Percentiles rank a stretch among this genome's conserved stretches.
These are phyloP conservation scores for Lichtheimia hyalospora DNA, from an alignment of 371 early-diverging fungal genomes.

Conservation along the genomic window DNA sequence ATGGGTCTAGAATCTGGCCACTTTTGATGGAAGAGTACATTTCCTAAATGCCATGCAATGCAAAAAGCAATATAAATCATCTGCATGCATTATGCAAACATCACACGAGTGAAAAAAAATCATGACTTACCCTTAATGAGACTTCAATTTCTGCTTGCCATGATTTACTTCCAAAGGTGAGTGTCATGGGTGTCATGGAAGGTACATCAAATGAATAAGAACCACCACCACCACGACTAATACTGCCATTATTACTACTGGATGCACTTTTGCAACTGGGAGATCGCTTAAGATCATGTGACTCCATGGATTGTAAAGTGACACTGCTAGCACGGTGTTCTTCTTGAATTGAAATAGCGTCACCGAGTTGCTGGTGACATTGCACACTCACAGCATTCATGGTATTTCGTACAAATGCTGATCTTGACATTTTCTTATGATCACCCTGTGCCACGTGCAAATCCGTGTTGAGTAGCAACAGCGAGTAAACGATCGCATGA, in stretches of 20 bases:
- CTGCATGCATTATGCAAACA: too few species aligned
- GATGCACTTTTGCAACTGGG: constrained; percentile 14
- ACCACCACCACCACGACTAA: not conserved
- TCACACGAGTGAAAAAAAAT: not conserved
- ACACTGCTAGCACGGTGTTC: constrained; percentile 16
- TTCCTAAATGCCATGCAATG: constrained; percentile 31
- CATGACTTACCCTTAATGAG: constrained; percentile 29
- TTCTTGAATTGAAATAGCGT: not conserved
- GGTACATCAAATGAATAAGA: constrained; percentile 10
- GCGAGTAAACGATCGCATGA: constrained; percentile 83
- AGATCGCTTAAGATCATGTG: constrained; percentile 13
- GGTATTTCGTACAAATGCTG: constrained; percentile 65
- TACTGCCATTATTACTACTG: constrained; percentile 14
- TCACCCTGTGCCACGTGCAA: constrained; percentile 81
- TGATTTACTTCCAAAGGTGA: constrained; percentile 12
- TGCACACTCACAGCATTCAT: constrained; percentile 53
- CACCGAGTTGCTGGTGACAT: constrained; percentile 14
- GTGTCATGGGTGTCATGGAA: constrained; percentile 6
- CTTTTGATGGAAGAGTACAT: constrained; percentile 65
- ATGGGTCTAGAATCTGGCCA: constrained; percentile 61
- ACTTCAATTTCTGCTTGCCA: constrained; percentile 42
- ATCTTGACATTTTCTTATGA: constrained; percentile 59
- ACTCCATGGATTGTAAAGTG: constrained; percentile 15
- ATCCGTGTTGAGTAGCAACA: constrained; percentile 91
- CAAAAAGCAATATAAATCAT: not conserved